A percentile compares a stretch with the other conserved stretches of the same genome.
These are phyloP conservation scores for Polyporus arcularius DNA, from an alignment of 768 basidiomycete species.

Conservation along the genomic window DNA sequence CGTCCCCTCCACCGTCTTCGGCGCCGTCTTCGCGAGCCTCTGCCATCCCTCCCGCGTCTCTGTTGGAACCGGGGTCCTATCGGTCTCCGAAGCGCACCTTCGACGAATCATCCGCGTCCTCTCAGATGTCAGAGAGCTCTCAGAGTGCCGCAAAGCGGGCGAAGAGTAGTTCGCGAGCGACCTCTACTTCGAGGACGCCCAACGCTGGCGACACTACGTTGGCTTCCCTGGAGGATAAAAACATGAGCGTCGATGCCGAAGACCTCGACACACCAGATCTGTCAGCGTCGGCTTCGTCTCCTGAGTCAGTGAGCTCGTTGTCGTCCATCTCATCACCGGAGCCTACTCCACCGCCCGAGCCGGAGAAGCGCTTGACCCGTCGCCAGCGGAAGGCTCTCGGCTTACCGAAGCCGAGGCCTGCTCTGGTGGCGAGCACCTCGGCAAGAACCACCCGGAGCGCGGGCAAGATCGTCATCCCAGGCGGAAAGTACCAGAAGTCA, in stretches of 20 bases:
- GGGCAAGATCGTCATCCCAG: conserved; percentile 65
- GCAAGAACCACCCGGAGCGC: conserved; percentile 34
- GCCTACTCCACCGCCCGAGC: conserved; percentile 33
- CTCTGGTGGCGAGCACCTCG: conserved; percentile 24
- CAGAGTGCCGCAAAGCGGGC: conserved; percentile 34
- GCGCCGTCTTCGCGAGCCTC: conserved; percentile 17
- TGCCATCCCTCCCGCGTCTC: conserved; percentile 17
- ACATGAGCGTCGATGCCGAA: conserved; percentile 23
- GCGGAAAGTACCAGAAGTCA: conserved; percentile 47
- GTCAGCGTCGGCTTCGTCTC: conserved; percentile 24
- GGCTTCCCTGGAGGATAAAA: background rate
- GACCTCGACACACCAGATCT: conserved; percentile 32
- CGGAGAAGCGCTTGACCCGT: conserved; percentile 54
- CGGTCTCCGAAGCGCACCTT: conserved; percentile 62
- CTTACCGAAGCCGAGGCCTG: conserved; percentile 55
- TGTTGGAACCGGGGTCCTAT: conserved; percentile 35
- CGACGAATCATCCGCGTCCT: conserved; percentile 54
- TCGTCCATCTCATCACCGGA: conserved; percentile 38
- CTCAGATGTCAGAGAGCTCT: conserved; percentile 27
- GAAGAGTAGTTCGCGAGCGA: conserved; percentile 25
- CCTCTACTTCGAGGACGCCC: conserved; percentile 8
- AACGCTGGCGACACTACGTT: background rate
- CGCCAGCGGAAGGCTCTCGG: conserved; percentile 71
- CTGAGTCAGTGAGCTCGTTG: conserved; percentile 39
- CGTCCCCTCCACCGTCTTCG: conserved; percentile 28